Conservation (phyloP, 257 asterid genomes). For the Nicotiana undulata region DNA sequence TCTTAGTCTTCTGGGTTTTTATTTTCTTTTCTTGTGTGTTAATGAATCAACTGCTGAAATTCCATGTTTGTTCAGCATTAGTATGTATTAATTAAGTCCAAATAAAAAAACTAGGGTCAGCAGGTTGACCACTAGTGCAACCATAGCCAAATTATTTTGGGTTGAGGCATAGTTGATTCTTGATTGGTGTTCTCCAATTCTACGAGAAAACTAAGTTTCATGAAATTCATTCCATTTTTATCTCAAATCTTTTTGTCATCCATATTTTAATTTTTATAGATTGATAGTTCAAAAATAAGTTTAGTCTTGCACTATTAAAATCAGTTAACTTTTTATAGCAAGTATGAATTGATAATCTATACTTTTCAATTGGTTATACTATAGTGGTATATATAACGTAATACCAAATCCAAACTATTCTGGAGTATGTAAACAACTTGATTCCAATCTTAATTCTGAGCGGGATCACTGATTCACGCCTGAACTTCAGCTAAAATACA, state of each 20-base stretch:
- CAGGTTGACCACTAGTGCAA: neutral
- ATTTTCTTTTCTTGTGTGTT: neutral
- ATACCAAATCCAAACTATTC: neutral
- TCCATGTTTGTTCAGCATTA: neutral
- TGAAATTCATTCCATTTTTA: neutral
- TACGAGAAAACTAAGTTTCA: too few relatives aligned
- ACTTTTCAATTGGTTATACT: neutral
- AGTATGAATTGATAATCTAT: too few relatives aligned
- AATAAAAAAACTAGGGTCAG: neutral
- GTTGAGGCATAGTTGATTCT: neutral
- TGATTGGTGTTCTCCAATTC: neutral
- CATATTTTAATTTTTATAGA: too few relatives aligned
- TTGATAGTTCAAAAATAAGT: neutral
- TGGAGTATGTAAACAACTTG: neutral
- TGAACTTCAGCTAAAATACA: slow-evolving; percentile 3
- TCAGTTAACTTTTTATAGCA: too few relatives aligned
- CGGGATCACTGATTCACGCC: neutral
- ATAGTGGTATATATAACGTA: neutral
- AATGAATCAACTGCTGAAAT: neutral
- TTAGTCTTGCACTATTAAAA: neutral
- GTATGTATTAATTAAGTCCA: neutral
- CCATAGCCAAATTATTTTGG: neutral
- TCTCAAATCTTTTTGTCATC: too few relatives aligned
- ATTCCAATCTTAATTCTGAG: neutral
- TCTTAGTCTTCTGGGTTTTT: neutral